Percentiles rank a stretch among this genome's conserved stretches.
Evolutionary conservation across 176 grass and related monocot genomes (phyloP).

Genomic region (Miscanthus lutarioriparius): DNA sequence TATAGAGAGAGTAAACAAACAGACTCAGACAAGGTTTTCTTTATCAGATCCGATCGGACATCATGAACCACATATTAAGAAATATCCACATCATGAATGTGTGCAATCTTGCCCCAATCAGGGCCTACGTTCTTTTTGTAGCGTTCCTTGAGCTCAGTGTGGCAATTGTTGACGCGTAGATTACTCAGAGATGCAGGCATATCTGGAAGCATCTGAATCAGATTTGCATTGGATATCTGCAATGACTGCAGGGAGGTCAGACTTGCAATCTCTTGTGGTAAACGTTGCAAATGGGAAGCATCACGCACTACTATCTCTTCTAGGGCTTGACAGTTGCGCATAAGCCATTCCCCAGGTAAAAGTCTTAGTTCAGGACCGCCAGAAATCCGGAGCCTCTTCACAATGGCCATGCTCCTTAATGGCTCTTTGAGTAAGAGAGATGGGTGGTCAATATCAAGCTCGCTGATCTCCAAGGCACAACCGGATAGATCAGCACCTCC

Average conservation of each 20-base stretch:
- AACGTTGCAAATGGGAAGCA: conserved; percentile 25
- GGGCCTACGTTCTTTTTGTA: neutral
- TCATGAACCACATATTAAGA: neutral
- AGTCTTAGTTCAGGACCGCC: conserved; percentile 7
- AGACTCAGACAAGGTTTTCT: neutral
- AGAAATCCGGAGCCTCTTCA: conserved; percentile 7
- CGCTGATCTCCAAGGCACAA: conserved; percentile 6
- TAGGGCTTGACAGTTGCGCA: conserved; percentile 2
- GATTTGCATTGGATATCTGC: conserved; percentile 8
- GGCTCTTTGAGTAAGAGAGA: conserved; percentile 36
- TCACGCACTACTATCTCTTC: conserved; percentile 11
- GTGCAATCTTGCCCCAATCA: conserved; percentile 31
- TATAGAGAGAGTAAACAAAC: neutral
- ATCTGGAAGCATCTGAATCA: conserved; percentile 14
- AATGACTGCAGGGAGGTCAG: conserved; percentile 25
- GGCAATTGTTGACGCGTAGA: conserved; percentile 15
- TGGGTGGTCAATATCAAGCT: conserved; percentile 36
- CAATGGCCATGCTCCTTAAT: conserved; percentile 32
- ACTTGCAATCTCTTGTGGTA: neutral
- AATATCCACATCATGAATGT: conserved; percentile 11
- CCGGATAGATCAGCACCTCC: neutral
- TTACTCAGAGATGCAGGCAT: conserved; percentile 22
- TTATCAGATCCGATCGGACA: neutral
- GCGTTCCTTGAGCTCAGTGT: conserved; percentile 19
- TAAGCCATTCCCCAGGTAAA: conserved; percentile 36